Base-by-base conservation (phyloP, 1,284 basidiomycete genomes). In the Mycena sp. region DNA sequence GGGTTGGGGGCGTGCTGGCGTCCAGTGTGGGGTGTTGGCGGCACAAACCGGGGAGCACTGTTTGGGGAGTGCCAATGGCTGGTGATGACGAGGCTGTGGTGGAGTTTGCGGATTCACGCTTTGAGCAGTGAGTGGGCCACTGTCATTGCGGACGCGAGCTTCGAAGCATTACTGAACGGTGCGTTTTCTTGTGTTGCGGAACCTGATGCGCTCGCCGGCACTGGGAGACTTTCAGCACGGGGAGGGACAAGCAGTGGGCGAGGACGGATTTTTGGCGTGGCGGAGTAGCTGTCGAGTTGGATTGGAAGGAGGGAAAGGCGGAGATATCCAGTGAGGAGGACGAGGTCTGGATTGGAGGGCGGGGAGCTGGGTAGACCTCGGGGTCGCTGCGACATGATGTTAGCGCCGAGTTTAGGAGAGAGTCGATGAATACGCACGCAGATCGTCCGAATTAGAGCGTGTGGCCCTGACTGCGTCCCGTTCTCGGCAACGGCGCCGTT, bases 381-480 rank as follows among this genome's bases (percentile, higher is more conserved):
- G 72, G 44, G 72, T 74, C 35, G 65, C 70, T 76, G 64, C 35
- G 40, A n/a, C 12, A 28, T 43, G n/a, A 58, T 23, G n/a, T 32
- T 28, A 54, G 52, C 10, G 25, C 30, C n/a, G 28, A 43, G 30
- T 21, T 16, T 23, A 17, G 26, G 28, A 37, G 17, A 43, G 1
- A 35, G 10, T 57, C 11, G 58, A 45, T 30, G 52, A 54, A 80
- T 35, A 80, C 85, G 65, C 64, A 90, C 90, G 76, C 69, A 78
- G 77, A 40, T 88, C 83, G 61, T 89, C 88, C 48, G 84, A 85
- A 35, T 81, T 74, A 14, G 17, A 11, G 12, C 30, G 35, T 25
- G 49, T 14, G 17, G 62, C 63, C 73, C 70, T 78, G 67, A 41
- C 71, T 71, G 73, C 78, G 25, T 73, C 77, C 28, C 63, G 70